Conservation (phyloP, 1,284 basidiomycete genomes). For the Austropuccinia psidii region DNA sequence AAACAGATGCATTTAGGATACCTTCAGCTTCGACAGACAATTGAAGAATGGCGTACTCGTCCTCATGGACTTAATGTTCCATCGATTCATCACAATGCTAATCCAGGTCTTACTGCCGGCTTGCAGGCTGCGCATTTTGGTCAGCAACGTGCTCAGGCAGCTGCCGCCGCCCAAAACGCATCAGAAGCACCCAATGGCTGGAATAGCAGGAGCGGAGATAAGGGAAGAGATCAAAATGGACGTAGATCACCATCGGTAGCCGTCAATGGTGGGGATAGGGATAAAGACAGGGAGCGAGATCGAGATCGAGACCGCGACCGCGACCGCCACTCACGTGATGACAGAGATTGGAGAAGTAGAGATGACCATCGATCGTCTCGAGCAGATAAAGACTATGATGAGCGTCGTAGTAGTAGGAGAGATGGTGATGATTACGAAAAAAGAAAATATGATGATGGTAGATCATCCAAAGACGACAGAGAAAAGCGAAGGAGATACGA, state of each 20-base stretch:
- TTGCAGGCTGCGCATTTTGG: constrained; percentile 35
- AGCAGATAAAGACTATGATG: constrained; percentile 20
- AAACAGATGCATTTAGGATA: constrained; percentile 94
- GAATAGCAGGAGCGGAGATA: constrained; percentile 16
- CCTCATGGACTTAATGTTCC: constrained; percentile 21
- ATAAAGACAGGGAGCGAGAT: constrained; percentile 16
- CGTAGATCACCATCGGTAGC: background rate
- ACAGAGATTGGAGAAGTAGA: constrained; percentile 15
- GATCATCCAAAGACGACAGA: constrained; percentile 16
- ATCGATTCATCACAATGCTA: constrained; percentile 1
- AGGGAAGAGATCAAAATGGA: constrained; percentile 1
- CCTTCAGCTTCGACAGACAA: constrained; percentile 90
- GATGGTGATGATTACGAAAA: constrained; percentile 28
- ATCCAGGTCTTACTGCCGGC: constrained; percentile 33
- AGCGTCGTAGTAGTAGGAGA: constrained; percentile 2
- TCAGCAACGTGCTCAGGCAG: constrained; percentile 25
- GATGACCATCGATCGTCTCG: constrained; percentile 17
- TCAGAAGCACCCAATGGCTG: background rate
- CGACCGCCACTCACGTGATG: constrained; percentile 4
- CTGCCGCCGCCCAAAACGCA: constrained; percentile 6
- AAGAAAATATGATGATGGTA: constrained; percentile 13
- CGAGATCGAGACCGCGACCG: constrained; percentile 13
- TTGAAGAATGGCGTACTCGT: constrained; percentile 57
- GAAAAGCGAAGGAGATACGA: constrained; percentile 33
- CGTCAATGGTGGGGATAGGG: constrained; percentile 1